Evolutionary conservation across 257 asterid species (phyloP), one percentile per base, ranked within the genome.

Genomic region (Nicotiana paniculata): DNA sequence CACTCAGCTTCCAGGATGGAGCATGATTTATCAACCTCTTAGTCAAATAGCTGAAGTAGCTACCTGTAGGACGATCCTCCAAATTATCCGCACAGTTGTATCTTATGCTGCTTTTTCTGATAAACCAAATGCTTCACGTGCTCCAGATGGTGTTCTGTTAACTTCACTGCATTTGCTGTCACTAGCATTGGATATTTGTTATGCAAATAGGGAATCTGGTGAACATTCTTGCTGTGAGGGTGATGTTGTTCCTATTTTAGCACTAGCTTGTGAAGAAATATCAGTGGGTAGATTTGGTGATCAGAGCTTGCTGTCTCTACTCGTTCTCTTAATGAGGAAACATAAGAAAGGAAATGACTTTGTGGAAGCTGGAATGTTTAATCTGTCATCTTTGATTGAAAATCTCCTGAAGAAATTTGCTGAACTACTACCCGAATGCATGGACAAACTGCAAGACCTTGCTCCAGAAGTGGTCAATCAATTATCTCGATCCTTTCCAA

Each of bases 271-370:
- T 82, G 98, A 96, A 91, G 98, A 96, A 82, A 87, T 89, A 89
- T 82, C 85, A 46, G 83, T 75, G 39, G 87, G 84, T 87, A 89
- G 85, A 83, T 88, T 85, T 88, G 97, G 95, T 82, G 92, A 89
- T 82, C 97, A 96, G 82, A 93, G 98, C 90, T 72, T 96, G 92
- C 83, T 96, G 87, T 96, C 99, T 28, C 98, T 96, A 87, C 98
- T 96, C 80, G 92, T 96, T 87, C 81, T 87, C 82, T 88, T 94
- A 92, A 88, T 90, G 98, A 86, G 86, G 90, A 88, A 86, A 90
- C 94, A 92, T 77, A 93, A 94, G 90, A 93, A 88, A 85, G 97
- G 89, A 87, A 89, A 84, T 83, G 86, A 85, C 84, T 85, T 89
- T 68, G 77, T 86, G 88, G 98, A 96, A 87, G 89, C 91, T 86